Evolutionary conservation across 352 stramenopile genomes (phyloP), one percentile per base, ranked within the genome.

Genomic region (Phytophthora nicotianae): DNA sequence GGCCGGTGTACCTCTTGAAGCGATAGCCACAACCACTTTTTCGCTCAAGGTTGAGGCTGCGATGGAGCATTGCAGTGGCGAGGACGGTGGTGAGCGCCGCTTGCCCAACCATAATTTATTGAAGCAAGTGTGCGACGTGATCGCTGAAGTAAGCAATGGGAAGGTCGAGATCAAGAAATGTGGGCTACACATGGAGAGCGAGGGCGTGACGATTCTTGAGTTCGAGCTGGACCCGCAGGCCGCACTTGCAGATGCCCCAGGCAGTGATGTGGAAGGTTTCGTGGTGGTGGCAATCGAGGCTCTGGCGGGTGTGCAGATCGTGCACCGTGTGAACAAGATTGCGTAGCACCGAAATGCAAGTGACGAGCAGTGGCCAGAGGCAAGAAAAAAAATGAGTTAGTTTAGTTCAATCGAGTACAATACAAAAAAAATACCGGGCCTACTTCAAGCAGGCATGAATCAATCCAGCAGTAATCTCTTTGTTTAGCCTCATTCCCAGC

Each of bases 41-140:
- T 81, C 72, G 58, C 68, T 87, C 35, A 85, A 92, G 55, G 83
- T 95, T 20, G 80, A 90, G 54, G 83, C 85, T 41, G 65, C 69
- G 10, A 76, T 76, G 38, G 80, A 81, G 24, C 45, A 76, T 47
- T 75, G 64, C 16, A 77, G 71, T 27, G 69, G 79, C 29, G 64
- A 71, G 24, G 56, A 69, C 49, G 71, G 75, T 20, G 66, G 66
- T n/a, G 80, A 88, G 38, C 75, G 75, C 26, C 75, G 77, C 24
- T 65, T 90, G 47, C 83, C 83, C 17, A 91, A 93, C 64, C 86
- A 95, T 85, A 86, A 92, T 70, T 83, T 95, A 78, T 83, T 95
- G 62, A 89, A 92, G 66, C 73, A 91, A 62, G 68, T 95, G 35
- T 93, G 82, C 63, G 84, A 95, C 43, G 79, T 93, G 52, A 91